Base-by-base conservation (phyloP, 805 yeast genomes). In the Candida vaughaniae region DNA sequence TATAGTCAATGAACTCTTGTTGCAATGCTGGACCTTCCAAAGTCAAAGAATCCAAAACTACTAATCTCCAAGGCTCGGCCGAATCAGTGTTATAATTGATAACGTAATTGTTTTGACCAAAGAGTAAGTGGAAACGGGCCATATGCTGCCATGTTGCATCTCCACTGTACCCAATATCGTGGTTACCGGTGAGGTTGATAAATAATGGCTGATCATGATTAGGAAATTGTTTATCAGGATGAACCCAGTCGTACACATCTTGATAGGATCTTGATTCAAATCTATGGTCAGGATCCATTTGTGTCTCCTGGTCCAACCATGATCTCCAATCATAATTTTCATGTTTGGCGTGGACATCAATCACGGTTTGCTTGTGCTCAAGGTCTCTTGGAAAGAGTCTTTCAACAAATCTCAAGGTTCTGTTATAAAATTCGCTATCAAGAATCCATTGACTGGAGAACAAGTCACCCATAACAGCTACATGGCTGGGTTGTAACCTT, bases 391-490 rank as follows among this genome's bases (percentile, higher is more conserved):
- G 78, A 49, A 80, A 85, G 6, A 85, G 61, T 40, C 95, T 67
- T n/a, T 77, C 78, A 39, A 81, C 77, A 47, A 76, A 89, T 43
- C 98, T 66, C 41, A 68, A 71, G 0, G 95, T 86, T 43, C 99
- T 73, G 55, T 80, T 79, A 56, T 72, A 82, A 59, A 87, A 93
- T 58, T 91, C 98, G 11, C 80, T 74, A 60, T 89, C 96, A 25
- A 73, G 71, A 46, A 93, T 88, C 98, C 99, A 93, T 65, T 93
- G 99, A 6, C 93, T 83, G 9, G 95, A 85, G 43, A 93, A 80
- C 48, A 88, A 69, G 59, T 93, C 99, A 3, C 99, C 99, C 78
- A 93, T 74, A 0, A 90, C 95, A 0, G 86, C 85, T 12, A 86
- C 91, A 58, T 82, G 88, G 16, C 82, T 73, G 1, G 99, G 99